Conservation (phyloP, 192 early-diverging fungal species). For the Podila minutissima region DNA sequence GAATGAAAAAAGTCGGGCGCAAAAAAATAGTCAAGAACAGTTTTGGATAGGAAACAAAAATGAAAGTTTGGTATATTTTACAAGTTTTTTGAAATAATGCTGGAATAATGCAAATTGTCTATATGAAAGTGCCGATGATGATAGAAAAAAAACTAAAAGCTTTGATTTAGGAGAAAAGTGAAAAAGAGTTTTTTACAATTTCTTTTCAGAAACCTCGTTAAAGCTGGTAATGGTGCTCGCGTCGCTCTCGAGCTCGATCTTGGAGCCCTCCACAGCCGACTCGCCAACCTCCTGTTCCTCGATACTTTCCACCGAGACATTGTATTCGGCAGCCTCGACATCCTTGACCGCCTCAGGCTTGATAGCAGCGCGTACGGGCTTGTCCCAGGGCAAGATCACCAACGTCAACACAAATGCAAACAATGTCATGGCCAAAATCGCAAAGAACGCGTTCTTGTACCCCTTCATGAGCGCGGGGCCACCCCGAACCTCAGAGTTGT, state of each 20-base stretch:
- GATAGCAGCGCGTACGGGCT: neutral
- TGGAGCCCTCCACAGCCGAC: neutral
- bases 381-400: slow-evolving; percentile 29
- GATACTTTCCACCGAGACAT: neutral
- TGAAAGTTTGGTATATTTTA: too few relatives aligned
- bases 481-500: slow-evolving; percentile 2
- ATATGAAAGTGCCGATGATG: too few relatives aligned
- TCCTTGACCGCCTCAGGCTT: neutral
- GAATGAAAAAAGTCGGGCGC: too few relatives aligned
- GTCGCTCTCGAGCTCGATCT: neutral
- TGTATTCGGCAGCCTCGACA: neutral
- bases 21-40: too few relatives aligned
- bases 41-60: too few relatives aligned
- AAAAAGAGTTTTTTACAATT: neutral
- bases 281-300: neutral
- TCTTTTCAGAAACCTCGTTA: neutral
- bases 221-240: neutral
- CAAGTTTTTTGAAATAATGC: too few relatives aligned
- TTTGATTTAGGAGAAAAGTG: neutral
- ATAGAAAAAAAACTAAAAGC: too few relatives aligned
- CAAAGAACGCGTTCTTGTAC: slow-evolving; percentile 38
- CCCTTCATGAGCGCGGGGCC: slow-evolving; percentile 29
- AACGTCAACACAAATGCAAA: slow-evolving; percentile 16
- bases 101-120: too few relatives aligned
- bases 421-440: slow-evolving; percentile 27